A percentile compares a stretch with the other conserved stretches of the same genome.
phyloP scores from a whole-genome alignment of 768 basidiomycete genomes.

The Boletus rubescentipes region DNA sequence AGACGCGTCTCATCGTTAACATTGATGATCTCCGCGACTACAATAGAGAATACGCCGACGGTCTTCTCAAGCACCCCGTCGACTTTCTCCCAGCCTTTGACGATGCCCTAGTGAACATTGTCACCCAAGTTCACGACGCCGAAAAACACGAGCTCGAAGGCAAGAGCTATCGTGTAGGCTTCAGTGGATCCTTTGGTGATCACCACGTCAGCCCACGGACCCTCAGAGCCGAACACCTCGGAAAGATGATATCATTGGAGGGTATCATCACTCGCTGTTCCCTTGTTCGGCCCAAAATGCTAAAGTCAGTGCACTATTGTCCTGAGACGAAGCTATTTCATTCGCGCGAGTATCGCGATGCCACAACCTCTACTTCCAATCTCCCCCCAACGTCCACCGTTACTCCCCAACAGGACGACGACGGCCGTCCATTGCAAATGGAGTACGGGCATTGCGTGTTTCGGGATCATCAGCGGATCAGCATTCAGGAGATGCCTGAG shows the following conservation, averaged over 20 bases:
- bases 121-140: constrained; percentile 70
- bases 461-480: constrained; percentile 95
- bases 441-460: constrained; percentile 93
- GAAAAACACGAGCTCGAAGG: constrained; percentile 80
- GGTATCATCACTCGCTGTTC: constrained; percentile 99
- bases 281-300: constrained; percentile 97
- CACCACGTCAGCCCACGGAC: constrained; percentile 96
- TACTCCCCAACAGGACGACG: constrained; percentile 89
- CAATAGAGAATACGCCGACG: constrained; percentile 83
- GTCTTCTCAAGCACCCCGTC: constrained; percentile 84
- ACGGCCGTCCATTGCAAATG: constrained; percentile 81
- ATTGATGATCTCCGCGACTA: constrained; percentile 95
- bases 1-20: constrained; percentile 90
- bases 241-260: constrained; percentile 95
- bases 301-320: constrained; percentile 95
- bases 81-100: constrained; percentile 90
- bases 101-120: constrained; percentile 70
- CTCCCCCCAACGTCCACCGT: constrained; percentile 83
- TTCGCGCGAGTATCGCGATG: constrained; percentile 89
- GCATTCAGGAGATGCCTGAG: constrained; percentile 99
- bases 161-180: constrained; percentile 83
- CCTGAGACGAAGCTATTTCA: constrained; percentile 84
- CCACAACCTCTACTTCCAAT: constrained; percentile 82
- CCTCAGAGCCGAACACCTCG: constrained; percentile 82
- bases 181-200: constrained; percentile 96